Evolutionary conservation across 2,329 filamentous ascomycete genomes (phyloP).

Genomic region (Furcasterigmium sp.): DNA sequence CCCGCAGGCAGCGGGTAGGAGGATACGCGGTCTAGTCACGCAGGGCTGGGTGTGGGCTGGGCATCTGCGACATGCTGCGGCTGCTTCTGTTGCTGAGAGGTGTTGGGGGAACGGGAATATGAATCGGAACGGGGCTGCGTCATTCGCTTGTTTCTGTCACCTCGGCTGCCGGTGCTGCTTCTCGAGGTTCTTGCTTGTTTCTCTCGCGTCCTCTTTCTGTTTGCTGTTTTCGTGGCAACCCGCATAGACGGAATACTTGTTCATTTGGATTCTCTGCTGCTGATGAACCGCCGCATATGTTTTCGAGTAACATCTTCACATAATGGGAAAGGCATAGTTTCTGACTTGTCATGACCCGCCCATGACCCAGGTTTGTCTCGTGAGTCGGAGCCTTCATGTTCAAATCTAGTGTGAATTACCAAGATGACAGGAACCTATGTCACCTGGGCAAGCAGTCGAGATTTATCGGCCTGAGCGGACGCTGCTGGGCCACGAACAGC

Average conservation of each 20-base stretch:
- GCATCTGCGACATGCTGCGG: slow-evolving; percentile 10
- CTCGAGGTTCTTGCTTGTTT: not conserved
- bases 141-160: slow-evolving; percentile 10
- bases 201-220: not conserved
- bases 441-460: too few species aligned
- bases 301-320: slow-evolving; percentile 1
- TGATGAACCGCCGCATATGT: not conserved
- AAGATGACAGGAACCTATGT: too few species aligned
- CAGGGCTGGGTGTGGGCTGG: too few species aligned
- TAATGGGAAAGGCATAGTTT: not conserved
- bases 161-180: not conserved
- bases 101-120: slow-evolving; percentile 9
- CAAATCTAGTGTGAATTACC: too few species aligned
- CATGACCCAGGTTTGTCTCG: too few species aligned
- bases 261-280: slow-evolving; percentile 1
- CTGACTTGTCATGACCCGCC: too few species aligned
- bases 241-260: slow-evolving; percentile 1
- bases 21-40: too few species aligned
- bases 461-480: too few species aligned
- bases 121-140: slow-evolving; percentile 9
- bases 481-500: too few species aligned
- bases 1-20: too few species aligned
- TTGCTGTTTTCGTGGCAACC: not conserved
- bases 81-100: slow-evolving; percentile 11
- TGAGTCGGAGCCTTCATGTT: not conserved